These are phyloP conservation scores for Globisporangium carolinianum DNA, from an alignment of 352 stramenopile species.

Conservation along the genomic window DNA sequence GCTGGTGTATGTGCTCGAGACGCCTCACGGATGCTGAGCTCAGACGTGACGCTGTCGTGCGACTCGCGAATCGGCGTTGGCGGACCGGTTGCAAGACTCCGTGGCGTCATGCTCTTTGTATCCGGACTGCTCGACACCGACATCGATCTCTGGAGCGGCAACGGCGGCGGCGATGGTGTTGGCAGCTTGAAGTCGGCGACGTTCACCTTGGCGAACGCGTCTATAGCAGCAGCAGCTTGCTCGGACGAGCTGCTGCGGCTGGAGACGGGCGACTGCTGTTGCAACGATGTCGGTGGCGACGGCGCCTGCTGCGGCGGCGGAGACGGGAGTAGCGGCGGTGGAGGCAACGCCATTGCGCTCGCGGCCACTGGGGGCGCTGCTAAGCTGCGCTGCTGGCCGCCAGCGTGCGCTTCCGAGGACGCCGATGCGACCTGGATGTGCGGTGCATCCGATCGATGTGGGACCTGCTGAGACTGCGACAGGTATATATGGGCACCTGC, in stretches of 20 bases:
- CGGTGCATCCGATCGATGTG: background rate
- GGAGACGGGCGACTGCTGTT: constrained; percentile 11
- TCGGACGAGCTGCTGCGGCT: constrained; percentile 5
- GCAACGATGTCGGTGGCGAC: background rate
- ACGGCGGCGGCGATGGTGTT: background rate
- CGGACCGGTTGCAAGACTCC: background rate
- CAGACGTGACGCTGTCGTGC: background rate
- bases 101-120: background rate
- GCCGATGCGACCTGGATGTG: background rate
- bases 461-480: constrained; percentile 5
- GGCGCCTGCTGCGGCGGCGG: background rate
- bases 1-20: background rate
- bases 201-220: constrained; percentile 1
- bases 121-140: constrained; percentile 5
- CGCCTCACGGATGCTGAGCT: background rate
- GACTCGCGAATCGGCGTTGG: constrained; percentile 1
- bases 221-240: background rate
- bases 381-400: too few relatives aligned
- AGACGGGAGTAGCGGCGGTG: background rate
- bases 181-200: constrained; percentile 10
- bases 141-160: constrained; percentile 7
- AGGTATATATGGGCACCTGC: background rate
- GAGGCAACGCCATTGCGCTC: background rate
- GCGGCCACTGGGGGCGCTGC: background rate
- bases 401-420: background rate